Base-by-base conservation (phyloP, 306 rosid species). In the Fragaria iinumae region DNA sequence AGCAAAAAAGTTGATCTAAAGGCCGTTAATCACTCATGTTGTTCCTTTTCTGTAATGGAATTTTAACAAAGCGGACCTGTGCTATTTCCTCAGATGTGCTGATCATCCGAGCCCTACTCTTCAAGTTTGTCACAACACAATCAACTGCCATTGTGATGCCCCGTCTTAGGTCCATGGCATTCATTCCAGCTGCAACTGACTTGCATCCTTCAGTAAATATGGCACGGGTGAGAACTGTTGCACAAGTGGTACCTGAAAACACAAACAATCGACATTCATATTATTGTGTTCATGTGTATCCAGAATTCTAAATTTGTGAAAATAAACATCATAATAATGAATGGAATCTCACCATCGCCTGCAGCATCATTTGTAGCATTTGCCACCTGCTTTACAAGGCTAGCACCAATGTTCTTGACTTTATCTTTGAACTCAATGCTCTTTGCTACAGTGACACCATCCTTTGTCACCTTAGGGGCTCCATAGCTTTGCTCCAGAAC, bases 31-130 rank as follows among this genome's bases (percentile, higher is more conserved):
- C 34, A 47, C 36, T 48, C 17, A 62, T 32, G 3, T 11, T 44
- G 47, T 27, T 74, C 47, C 67, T 45, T 69, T 43, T 57, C 36
- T 49, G 38, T 20, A 20, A 21, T 50, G 4, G 39, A 36, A 34
- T 38, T 17, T 48, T 20, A 44, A 36, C 13, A 20, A 60, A 63
- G 17, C 45, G 27, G 29, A 87, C 91, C 84, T 85, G 89, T 1
- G 89, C 91, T 56, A 87, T 87, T 81, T 87, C 91, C 81, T 85
- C 87, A 25, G 89, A 85, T 69, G 91, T 83, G 76, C 88, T 78
- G 72, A 85, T 87, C 89, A 83, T 87, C 71, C 77, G 74, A 17
- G 87, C 79, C 32, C 91, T 83, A 65, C 91, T 87, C 77, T 87
- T 87, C 83, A 87, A 79, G 80, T 81, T 78, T 63, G 91, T 78